A percentile compares a stretch with the other conserved stretches of the same genome.
Evolutionary conservation across 306 rosid genomes (phyloP).

Genomic region (Malus sieversii): DNA sequence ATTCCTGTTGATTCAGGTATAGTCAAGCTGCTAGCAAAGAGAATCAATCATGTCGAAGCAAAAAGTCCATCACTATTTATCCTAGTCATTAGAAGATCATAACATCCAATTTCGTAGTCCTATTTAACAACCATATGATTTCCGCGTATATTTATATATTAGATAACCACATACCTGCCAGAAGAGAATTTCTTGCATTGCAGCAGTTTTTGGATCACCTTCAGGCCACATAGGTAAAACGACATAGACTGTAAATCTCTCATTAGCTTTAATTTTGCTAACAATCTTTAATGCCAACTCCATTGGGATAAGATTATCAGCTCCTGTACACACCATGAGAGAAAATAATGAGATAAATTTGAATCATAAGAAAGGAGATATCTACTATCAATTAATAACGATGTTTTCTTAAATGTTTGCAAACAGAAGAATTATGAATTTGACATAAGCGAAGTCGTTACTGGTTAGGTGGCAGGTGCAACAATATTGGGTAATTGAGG

Average conservation of each 20-base stretch:
- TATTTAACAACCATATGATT: neutral
- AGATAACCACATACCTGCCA: constrained; percentile 70
- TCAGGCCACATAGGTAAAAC: constrained; percentile 96
- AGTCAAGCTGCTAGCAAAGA: neutral
- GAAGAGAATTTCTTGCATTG: constrained; percentile 93
- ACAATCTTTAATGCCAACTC: constrained; percentile 87
- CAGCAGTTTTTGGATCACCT: constrained; percentile 73
- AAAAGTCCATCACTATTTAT: neutral
- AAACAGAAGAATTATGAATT: constrained; percentile 10
- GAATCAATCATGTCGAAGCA: neutral
- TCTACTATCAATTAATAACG: constrained; percentile 1
- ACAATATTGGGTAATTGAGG: neutral
- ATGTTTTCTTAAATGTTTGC: neutral
- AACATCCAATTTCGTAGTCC: neutral
- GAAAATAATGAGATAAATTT: constrained; percentile 6
- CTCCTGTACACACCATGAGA: constrained; percentile 55
- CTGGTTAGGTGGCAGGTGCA: neutral
- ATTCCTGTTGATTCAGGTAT: neutral
- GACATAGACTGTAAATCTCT: constrained; percentile 83
- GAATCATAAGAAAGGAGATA: neutral
- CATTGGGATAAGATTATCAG: constrained; percentile 93
- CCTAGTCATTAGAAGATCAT: neutral
- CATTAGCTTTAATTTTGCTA: constrained; percentile 73
- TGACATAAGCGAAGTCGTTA: neutral
- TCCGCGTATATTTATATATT: constrained; percentile 5